A percentile compares a stretch with the other conserved stretches of the same genome.
phyloP scores from a whole-genome alignment of 352 stramenopile species.

The Plasmopara viticola region DNA sequence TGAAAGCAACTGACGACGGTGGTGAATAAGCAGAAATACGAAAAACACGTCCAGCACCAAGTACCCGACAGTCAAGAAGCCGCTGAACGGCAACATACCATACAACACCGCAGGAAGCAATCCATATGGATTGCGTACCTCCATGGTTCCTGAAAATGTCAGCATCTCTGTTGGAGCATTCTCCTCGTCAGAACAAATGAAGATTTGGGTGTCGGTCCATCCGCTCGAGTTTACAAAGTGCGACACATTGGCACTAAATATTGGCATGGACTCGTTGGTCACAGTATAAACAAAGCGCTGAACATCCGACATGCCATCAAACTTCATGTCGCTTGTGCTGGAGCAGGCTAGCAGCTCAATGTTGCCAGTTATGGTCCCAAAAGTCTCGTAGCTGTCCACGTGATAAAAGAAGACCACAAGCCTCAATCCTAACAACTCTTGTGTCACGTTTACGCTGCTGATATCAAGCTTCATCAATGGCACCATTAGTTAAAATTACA shows the following conservation, averaged over 20 bases:
- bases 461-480: constrained; percentile 41
- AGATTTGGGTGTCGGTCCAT: constrained; percentile 79
- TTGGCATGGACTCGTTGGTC: constrained; percentile 32
- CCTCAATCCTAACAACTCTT: constrained; percentile 57
- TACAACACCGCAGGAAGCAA: constrained; percentile 75
- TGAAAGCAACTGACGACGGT: constrained; percentile 67
- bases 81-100: constrained; percentile 82
- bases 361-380: constrained; percentile 55
- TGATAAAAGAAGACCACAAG: constrained; percentile 83
- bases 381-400: constrained; percentile 59
- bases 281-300: constrained; percentile 62
- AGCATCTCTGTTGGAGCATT: constrained; percentile 39
- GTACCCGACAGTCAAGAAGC: constrained; percentile 65
- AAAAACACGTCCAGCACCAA: constrained; percentile 77
- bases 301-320: constrained; percentile 60
- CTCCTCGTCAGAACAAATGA: constrained; percentile 62
- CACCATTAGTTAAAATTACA: background rate
- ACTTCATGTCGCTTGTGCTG: constrained; percentile 28
- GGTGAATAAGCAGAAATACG: constrained; percentile 48
- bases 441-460: constrained; percentile 62
- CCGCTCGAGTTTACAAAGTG: constrained; percentile 60
- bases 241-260: constrained; percentile 36
- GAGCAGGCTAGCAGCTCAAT: constrained; percentile 73
- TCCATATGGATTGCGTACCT: constrained; percentile 79
- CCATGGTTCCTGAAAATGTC: constrained; percentile 59